A percentile compares a stretch with the other conserved stretches of the same genome.
Conservation (phyloP, 1,284 basidiomycete genomes). For the Apiotrichum veenhuisii region DNA sequence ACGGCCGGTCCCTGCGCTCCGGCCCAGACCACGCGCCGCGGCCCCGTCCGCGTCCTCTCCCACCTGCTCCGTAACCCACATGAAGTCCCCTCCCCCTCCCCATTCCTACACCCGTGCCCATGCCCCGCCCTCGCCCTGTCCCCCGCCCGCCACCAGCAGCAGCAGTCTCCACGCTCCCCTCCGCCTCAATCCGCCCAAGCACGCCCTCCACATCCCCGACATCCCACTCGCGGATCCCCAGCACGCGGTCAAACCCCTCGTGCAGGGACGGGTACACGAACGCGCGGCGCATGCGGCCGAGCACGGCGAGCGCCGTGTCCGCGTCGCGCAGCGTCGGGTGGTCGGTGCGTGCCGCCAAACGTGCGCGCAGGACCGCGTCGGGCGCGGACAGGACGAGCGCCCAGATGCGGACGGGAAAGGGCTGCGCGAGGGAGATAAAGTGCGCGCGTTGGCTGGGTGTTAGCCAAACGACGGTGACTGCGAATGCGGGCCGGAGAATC, state of each 20-base stretch:
- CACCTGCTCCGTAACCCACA: too few relatives aligned
- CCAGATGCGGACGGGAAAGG: slow-evolving; percentile 17
- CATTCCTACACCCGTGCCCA: neutral
- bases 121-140: neutral
- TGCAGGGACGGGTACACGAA: slow-evolving; percentile 27
- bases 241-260: slow-evolving; percentile 16
- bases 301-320: slow-evolving; percentile 35
- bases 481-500: too few relatives aligned
- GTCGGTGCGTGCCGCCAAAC: slow-evolving; percentile 27
- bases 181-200: neutral
- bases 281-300: slow-evolving; percentile 33
- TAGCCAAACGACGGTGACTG: too few relatives aligned
- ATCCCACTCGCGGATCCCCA: neutral
- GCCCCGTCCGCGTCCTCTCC: too few relatives aligned
- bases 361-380: slow-evolving; percentile 24
- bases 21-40: too few relatives aligned
- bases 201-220: neutral
- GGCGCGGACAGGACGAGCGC: slow-evolving; percentile 27
- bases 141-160: neutral
- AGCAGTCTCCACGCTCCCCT: neutral
- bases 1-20: too few relatives aligned
- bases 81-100: neutral
- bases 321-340: slow-evolving; percentile 45
- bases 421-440: slow-evolving; percentile 36
- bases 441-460: slow-evolving; percentile 42